Evolutionary conservation across 164 flowering plant species (phyloP).

Genomic region (Sedum album): DNA sequence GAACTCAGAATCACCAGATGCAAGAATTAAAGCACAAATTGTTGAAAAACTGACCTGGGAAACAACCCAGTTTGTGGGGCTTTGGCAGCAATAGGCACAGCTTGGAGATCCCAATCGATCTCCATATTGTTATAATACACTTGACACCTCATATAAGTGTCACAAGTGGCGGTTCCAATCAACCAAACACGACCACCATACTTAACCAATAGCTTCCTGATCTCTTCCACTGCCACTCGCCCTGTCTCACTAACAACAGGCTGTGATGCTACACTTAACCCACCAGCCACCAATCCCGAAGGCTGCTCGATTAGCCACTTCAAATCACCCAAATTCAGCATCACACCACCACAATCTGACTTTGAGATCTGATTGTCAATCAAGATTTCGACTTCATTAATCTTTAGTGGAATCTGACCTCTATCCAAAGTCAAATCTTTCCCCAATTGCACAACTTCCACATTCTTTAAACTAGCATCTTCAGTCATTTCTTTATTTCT

Average conservation of each 20-base stretch:
- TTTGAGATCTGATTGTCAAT: slow-evolving; percentile 34
- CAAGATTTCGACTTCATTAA: slow-evolving; percentile 41
- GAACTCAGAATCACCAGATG: not conserved
- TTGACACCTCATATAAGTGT: slow-evolving; percentile 89
- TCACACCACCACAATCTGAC: slow-evolving; percentile 32
- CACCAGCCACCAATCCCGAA: slow-evolving; percentile 19
- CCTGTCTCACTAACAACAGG: slow-evolving; percentile 51
- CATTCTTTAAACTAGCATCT: slow-evolving; percentile 31
- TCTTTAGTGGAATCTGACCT: slow-evolving; percentile 22
- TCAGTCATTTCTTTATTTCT: slow-evolving; percentile 54
- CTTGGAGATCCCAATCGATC: slow-evolving; percentile 93
- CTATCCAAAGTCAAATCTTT: slow-evolving; percentile 42
- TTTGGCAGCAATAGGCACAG: slow-evolving; percentile 66
- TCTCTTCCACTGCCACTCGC: slow-evolving; percentile 49
- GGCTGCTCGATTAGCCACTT: slow-evolving; percentile 89
- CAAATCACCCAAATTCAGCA: slow-evolving; percentile 80
- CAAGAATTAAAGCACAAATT: not conserved
- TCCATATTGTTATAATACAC: slow-evolving; percentile 86
- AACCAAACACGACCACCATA: slow-evolving; percentile 54
- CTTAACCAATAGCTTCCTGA: slow-evolving; percentile 55
- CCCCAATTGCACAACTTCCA: slow-evolving; percentile 43
- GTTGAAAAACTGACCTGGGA: slow-evolving; percentile 46
- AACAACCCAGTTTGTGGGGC: slow-evolving; percentile 48
- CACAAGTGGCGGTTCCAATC: slow-evolving; percentile 91
- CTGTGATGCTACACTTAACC: slow-evolving; percentile 18